Base-by-base conservation (phyloP, 1,139 yeast genomes). In the Yamadazyma songkhlaensis region DNA sequence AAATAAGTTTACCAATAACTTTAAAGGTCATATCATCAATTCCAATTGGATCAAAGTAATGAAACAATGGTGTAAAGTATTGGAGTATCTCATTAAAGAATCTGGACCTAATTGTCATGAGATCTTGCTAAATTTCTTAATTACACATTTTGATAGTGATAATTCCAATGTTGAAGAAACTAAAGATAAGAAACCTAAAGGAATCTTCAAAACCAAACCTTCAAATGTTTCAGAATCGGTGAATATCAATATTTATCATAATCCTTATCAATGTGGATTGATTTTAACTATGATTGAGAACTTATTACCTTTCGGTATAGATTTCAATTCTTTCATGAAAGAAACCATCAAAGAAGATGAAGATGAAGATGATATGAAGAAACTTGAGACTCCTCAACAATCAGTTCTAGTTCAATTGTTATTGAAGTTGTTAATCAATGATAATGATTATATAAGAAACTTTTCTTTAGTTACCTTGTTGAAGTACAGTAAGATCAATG, bases 31-130 rank as follows among this genome's bases (percentile, higher is more conserved):
- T 41, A 40, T 68, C 9, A 67, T 60, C 36, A 64, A 64, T 43
- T 57, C 56, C 31, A 49, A 51, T 4, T 70, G 75, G 75, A 54
- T 49, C 29, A 62, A 59, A 31, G 45, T 54, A 0, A 45, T 66
- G 26, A 36, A 41, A 5, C 72, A 67, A 17, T 67, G 69, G 68
- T 41, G 47, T 3, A 47, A 50, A 2, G 51, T 67, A 1, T 34
- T 70, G 3, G 62, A 63, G 25, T 68, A 51, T 44, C 44, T 71
- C 9, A 51, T 69, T 4, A 54, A 56, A 27, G 77, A 71, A 49
- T 46, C 66, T 25, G 77, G 77, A 1, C 54, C 69, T 6, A 58
- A 57, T 17, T 55, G 65, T 29, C 69, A 68, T 45, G 76, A 70
- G 40, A 59, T 64, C 10, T 53, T 71, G 25, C 51, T 66, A 8